Evolutionary conservation across 2,329 filamentous ascomycete species (phyloP).

Genomic region (Trichoderma endophyticum): DNA sequence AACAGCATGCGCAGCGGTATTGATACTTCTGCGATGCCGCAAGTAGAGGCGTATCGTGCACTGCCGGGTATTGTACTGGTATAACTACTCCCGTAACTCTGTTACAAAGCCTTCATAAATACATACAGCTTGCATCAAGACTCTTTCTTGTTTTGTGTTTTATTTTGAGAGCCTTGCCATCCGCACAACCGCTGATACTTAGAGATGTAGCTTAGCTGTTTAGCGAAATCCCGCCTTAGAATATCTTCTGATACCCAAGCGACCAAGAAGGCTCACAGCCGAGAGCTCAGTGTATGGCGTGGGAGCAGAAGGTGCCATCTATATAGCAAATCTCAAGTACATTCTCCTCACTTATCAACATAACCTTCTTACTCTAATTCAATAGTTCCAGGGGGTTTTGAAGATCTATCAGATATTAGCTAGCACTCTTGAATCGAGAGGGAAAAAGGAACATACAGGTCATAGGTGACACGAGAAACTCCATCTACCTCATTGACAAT

Average conservation of each 20-base stretch:
- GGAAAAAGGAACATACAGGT: background rate
- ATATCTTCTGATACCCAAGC: background rate
- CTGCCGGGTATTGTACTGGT: background rate
- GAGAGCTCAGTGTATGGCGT: background rate
- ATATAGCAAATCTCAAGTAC: background rate
- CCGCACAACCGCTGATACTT: background rate
- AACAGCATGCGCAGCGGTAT: background rate
- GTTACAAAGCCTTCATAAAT: background rate
- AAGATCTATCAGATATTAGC: background rate
- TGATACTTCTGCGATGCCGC: background rate
- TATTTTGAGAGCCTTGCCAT: background rate
- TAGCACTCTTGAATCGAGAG: background rate
- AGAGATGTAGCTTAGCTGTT: background rate
- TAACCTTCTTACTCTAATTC: background rate
- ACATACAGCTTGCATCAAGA: background rate
- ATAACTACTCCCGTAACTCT: background rate
- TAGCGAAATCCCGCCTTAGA: background rate
- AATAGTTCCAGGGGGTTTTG: background rate
- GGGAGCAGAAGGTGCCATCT: background rate
- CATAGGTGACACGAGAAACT: background rate
- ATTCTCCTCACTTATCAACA: background rate
- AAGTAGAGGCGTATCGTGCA: background rate
- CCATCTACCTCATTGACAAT: background rate
- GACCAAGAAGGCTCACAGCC: background rate
- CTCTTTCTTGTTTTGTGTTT: background rate